phyloP scores from a whole-genome alignment of 768 basidiomycete species.

The Mycena crocata region DNA sequence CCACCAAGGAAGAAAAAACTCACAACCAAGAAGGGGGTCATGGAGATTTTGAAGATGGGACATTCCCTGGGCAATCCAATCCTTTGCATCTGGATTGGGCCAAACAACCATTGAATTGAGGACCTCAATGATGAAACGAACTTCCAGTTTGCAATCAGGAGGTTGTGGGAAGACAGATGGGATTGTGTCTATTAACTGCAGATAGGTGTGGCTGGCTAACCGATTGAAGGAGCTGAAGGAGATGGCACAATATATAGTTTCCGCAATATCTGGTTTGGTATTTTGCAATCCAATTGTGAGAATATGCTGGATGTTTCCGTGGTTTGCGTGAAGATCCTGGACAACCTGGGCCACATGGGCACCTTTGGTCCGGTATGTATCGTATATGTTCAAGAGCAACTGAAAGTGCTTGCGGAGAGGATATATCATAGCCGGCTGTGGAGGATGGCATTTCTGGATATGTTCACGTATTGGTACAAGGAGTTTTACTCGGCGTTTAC shows the following conservation, averaged over 20 bases:
- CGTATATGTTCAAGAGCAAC: not conserved
- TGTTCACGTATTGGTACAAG: slow-evolving; percentile 1
- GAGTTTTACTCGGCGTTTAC: not conserved
- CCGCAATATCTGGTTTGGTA: not conserved
- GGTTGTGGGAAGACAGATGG: not conserved
- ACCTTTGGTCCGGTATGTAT: not conserved
- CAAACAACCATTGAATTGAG: too few species aligned
- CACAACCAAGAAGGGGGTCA: not conserved
- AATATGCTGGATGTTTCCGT: not conserved
- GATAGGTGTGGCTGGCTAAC: too few species aligned
- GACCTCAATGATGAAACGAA: not conserved
- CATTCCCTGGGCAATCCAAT: not conserved
- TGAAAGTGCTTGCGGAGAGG: not conserved
- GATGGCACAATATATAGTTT: not conserved
- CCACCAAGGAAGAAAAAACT: not conserved
- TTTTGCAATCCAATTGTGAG: not conserved
- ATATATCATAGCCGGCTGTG: not conserved
- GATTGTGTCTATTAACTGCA: not conserved
- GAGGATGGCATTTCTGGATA: not conserved
- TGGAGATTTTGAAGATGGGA: not conserved
- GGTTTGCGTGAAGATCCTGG: not conserved
- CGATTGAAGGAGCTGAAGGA: too few species aligned
- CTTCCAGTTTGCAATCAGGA: not conserved
- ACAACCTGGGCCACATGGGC: too few species aligned
- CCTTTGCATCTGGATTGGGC: too few species aligned